These are phyloP conservation scores for Phialocephala subalpina DNA, from an alignment of 2,329 filamentous ascomycete species.

Conservation along the genomic window DNA sequence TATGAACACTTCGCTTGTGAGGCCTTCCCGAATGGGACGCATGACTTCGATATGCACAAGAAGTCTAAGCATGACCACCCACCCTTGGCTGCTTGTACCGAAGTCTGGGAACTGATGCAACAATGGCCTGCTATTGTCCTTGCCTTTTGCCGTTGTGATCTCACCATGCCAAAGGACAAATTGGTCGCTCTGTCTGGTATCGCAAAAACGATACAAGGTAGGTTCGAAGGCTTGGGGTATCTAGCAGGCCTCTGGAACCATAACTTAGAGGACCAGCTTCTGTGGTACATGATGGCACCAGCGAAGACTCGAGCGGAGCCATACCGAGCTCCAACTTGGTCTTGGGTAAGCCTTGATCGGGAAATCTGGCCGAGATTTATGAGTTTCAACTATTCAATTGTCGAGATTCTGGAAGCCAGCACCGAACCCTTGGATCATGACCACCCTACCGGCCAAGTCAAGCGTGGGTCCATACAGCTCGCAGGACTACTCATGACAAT, in stretches of 20 bases:
- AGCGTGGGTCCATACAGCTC: background rate
- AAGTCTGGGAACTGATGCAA: background rate
- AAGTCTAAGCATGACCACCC: background rate
- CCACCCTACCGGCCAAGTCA: background rate
- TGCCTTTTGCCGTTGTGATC: constrained; percentile 1
- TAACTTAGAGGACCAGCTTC: background rate
- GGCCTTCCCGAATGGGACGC: background rate
- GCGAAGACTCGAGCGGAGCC: background rate
- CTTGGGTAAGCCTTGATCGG: constrained; percentile 8
- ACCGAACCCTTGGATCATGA: background rate
- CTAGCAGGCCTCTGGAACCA: constrained; percentile 6
- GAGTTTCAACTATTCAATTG: background rate
- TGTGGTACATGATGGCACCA: background rate
- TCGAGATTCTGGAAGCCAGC: background rate
- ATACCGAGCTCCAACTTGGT: constrained; percentile 18
- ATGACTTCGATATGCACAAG: background rate
- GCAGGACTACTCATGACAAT: background rate
- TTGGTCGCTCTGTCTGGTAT: constrained; percentile 17
- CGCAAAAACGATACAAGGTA: background rate
- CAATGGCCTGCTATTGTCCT: constrained; percentile 3
- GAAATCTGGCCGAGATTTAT: background rate
- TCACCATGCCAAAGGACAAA: constrained; percentile 14
- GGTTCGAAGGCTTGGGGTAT: background rate
- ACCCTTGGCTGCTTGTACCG: background rate
- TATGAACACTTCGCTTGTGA: constrained; percentile 54